These are phyloP conservation scores for Tetradesmus obliquus DNA, from an alignment of 139 green algal species.

Conservation along the genomic window DNA sequence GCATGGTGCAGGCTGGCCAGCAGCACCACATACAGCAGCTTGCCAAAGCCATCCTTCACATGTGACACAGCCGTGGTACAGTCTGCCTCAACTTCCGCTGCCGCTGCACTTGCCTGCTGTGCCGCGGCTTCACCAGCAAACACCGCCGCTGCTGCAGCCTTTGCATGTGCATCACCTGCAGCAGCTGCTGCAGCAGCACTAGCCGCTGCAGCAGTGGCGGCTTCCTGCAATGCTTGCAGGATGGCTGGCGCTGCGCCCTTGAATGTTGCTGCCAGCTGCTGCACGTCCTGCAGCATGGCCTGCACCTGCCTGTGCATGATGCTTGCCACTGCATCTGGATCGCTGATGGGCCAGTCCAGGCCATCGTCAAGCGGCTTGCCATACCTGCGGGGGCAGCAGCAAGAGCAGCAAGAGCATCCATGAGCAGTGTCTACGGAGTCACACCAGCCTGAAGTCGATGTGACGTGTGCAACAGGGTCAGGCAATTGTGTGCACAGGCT, in stretches of 20 bases:
- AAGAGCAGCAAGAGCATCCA: slow-evolving; percentile 56
- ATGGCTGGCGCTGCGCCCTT: background rate
- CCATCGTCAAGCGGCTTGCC: slow-evolving; percentile 49
- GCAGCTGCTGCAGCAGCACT: background rate
- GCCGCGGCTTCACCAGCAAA: background rate
- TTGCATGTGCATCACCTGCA: background rate
- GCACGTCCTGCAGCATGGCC: slow-evolving; percentile 10
- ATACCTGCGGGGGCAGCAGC: slow-evolving; percentile 72
- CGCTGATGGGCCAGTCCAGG: slow-evolving; percentile 61
- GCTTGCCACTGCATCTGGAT: slow-evolving; percentile 65
- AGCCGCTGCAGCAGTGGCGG: background rate
- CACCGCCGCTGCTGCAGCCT: background rate
- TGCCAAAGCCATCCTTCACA: slow-evolving; percentile 21
- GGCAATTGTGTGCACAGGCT: too few relatives aligned
- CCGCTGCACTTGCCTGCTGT: background rate
- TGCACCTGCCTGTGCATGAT: slow-evolving; percentile 17
- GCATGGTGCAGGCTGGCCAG: slow-evolving; percentile 35
- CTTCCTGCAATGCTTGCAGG: background rate
- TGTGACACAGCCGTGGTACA: background rate
- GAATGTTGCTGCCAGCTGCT: slow-evolving; percentile 17
- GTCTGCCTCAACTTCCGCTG: slow-evolving; percentile 9
- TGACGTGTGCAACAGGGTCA: too few relatives aligned
- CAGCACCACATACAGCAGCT: slow-evolving; percentile 45
- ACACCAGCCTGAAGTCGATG: too few relatives aligned
- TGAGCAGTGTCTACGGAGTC: too few relatives aligned